phyloP scores from a whole-genome alignment of 2,329 filamentous ascomycete genomes.

The Sclerotinia spermophila region DNA sequence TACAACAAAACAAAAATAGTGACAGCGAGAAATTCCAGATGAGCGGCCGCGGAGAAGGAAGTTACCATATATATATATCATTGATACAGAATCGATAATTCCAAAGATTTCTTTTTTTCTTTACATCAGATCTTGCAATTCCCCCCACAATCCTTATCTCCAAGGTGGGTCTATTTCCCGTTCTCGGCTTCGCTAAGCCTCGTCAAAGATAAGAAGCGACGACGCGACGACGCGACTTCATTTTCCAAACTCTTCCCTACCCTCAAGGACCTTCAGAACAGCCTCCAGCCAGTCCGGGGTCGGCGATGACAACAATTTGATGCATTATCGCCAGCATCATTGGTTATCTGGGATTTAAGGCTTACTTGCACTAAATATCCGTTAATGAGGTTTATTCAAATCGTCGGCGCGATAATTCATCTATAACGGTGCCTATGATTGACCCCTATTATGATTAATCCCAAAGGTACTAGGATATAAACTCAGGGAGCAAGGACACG shows the following conservation, averaged over 20 bases:
- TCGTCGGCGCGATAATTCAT: neutral
- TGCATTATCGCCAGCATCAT: neutral
- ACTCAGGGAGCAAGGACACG: neutral
- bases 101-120: neutral
- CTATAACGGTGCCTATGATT: neutral
- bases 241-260: neutral
- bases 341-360: neutral
- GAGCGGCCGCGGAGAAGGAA: constrained; percentile 9
- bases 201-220: constrained; percentile 14
- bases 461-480: neutral
- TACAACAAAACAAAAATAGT: neutral
- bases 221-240: neutral
- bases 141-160: constrained; percentile 14
- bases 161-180: neutral
- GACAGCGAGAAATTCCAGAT: neutral
- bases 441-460: neutral
- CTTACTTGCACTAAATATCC: neutral
- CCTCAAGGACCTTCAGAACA: neutral
- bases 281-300: neutral
- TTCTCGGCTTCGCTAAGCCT: constrained; percentile 5
- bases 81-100: neutral
- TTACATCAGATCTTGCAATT: neutral
- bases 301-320: neutral
- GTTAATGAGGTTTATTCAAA: neutral
- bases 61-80: constrained; percentile 8